These are phyloP conservation scores for Euphrasia confusa DNA, from an alignment of 257 asterid species.

Conservation along the genomic window DNA sequence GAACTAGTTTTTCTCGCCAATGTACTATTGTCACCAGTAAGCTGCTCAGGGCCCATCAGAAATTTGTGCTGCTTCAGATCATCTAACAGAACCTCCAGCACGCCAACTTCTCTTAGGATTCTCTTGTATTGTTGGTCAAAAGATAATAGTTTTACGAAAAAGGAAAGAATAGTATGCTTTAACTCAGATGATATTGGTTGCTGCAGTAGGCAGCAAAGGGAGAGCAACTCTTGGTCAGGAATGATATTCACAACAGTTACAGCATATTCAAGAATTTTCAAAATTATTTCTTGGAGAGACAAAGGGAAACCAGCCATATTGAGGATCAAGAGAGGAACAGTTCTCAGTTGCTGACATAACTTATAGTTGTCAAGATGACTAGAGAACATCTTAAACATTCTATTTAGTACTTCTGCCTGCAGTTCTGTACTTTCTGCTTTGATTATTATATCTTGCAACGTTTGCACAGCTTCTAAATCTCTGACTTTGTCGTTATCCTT, in stretches of 20 bases:
- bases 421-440: conserved; percentile 85
- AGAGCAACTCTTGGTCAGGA: conserved; percentile 97
- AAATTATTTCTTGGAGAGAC: conserved; percentile 82
- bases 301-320: conserved; percentile 93
- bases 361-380: conserved; percentile 90
- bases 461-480: conserved; percentile 94
- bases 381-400: conserved; percentile 93
- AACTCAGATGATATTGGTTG: conserved; percentile 77
- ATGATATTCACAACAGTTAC: conserved; percentile 91
- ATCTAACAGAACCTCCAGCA: conserved; percentile 90
- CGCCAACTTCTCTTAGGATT: conserved; percentile 94
- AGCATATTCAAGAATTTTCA: conserved; percentile 96
- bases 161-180: conserved; percentile 76
- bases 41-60: conserved; percentile 71
- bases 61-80: conserved; percentile 90
- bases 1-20: conserved; percentile 62
- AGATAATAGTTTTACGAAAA: conserved; percentile 90
- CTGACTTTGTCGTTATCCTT: conserved; percentile 81
- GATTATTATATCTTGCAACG: conserved; percentile 90
- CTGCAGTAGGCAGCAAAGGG: conserved; percentile 92
- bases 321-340: conserved; percentile 92
- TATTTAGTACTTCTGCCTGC: conserved; percentile 88
- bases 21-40: conserved; percentile 39
- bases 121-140: conserved; percentile 97
- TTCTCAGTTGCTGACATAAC: conserved; percentile 89